phyloP scores from a whole-genome alignment of 345 rosid species.

The Bruguiera gymnorhiza region DNA sequence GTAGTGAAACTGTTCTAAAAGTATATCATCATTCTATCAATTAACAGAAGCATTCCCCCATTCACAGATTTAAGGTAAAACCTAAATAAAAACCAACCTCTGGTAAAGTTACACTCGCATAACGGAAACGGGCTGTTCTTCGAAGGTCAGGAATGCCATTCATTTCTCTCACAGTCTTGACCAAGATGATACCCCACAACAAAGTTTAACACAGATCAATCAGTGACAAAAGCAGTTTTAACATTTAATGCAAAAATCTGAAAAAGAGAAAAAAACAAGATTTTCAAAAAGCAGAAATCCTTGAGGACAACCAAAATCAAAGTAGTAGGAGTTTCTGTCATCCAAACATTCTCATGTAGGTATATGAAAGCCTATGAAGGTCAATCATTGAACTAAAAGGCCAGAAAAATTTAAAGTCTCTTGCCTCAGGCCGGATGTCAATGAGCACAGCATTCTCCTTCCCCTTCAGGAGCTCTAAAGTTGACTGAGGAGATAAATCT shows the following conservation, averaged over 20 bases:
- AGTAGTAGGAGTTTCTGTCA: conserved; percentile 5
- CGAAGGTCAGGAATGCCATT: conserved; percentile 96
- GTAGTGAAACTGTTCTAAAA: conserved; percentile 11
- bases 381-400: conserved; percentile 18
- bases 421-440: conserved; percentile 96
- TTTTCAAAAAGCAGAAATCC: conserved; percentile 5
- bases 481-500: conserved; percentile 70
- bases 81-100: conserved; percentile 58
- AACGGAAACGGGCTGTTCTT: conserved; percentile 77
- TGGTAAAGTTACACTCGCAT: conserved; percentile 63
- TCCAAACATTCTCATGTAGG: conserved; percentile 8
- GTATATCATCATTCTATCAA: conserved; percentile 9
- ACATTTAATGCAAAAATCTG: neutral
- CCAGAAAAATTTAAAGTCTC: conserved; percentile 42
- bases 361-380: conserved; percentile 5
- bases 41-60: neutral
- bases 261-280: neutral
- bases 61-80: conserved; percentile 4
- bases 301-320: conserved; percentile 6
- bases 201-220: conserved; percentile 12
- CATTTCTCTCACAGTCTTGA: conserved; percentile 71
- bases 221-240: conserved; percentile 1
- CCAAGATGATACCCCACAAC: conserved; percentile 18
- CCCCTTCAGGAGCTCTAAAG: conserved; percentile 67
- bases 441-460: conserved; percentile 67